Base-by-base conservation (phyloP, 1,284 basidiomycete genomes). In the Trametes pubescens region DNA sequence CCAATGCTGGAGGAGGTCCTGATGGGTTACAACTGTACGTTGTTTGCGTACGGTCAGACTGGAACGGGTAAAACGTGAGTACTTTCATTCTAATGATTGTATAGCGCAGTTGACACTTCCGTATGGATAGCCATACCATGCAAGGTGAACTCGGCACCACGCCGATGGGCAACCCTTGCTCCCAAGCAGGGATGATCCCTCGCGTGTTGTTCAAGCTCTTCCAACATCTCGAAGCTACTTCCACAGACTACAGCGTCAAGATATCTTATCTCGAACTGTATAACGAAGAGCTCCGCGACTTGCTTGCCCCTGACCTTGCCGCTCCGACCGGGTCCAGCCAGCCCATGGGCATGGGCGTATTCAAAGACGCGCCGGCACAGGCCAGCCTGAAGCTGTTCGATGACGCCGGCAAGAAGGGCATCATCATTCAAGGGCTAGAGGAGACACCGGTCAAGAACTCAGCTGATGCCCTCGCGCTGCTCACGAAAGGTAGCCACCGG, bases 41-140 rank as follows among this genome's bases (percentile, higher is more conserved):
- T 99, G 38, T 99, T 99, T 80, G 97, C 97, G 2, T 99, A 99
- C 74, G 98, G 98, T 3, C 98, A 99, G 77, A 99, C 98, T 0
- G 98, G 98, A 6, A 99, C 98, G 0, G 98, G 98, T 18, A 99
- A 99, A 82, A 99, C 98, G 91, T 98, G 74, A 74, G n/a, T 16
- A n/a, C 24, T 22, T 18, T 13, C 34, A 52, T 37, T n/a, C 63
- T 43, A 9, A 64, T 13, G 13, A 11, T 7, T 37, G 35, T 22
- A 24, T 10, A n/a, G 59, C n/a, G 29, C 35, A 22, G 57, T 55
- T 49, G 32, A 32, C 54, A 47, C 21, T 11, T 3, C n/a, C 21
- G 47, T 43, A 43, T 8, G 43, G 54, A 18, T 72, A 97, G 95
- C 51, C 92, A 95, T 73, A 98, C 96, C 3, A 98, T 98, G 96